A percentile compares a stretch with the other conserved stretches of the same genome.
Conservation (phyloP, 2,329 filamentous ascomycete species). For the Hirsutella rhossiliensis region DNA sequence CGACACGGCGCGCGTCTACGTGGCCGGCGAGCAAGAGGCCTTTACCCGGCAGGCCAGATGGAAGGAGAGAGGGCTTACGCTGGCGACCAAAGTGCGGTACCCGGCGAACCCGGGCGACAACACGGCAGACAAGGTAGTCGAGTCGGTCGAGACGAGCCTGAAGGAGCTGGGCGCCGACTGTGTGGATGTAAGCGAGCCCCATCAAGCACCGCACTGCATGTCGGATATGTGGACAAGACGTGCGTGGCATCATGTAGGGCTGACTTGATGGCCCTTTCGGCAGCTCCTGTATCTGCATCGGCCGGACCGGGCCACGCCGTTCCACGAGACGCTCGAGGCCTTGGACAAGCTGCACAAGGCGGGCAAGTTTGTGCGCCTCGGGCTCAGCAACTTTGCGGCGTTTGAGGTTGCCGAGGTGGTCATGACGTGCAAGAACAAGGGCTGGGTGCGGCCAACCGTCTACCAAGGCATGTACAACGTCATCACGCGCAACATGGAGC, state of each 20-base stretch:
- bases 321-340: constrained; percentile 67
- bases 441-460: constrained; percentile 72
- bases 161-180: constrained; percentile 60
- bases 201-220: not conserved
- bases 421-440: constrained; percentile 64
- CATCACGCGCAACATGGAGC: constrained; percentile 63
- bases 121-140: constrained; percentile 48
- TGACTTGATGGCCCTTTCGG: not conserved
- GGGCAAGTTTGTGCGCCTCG: constrained; percentile 72
- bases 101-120: constrained; percentile 48
- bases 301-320: constrained; percentile 52
- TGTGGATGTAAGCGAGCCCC: constrained; percentile 46
- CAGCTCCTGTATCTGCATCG: constrained; percentile 26
- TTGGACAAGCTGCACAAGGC: constrained; percentile 73
- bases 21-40: constrained; percentile 62
- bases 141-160: constrained; percentile 54
- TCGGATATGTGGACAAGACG: too few relatives aligned
- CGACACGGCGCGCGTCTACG: constrained; percentile 70
- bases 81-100: constrained; percentile 69
- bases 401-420: constrained; percentile 82
- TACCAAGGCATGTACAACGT: constrained; percentile 86
- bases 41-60: constrained; percentile 65
- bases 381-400: constrained; percentile 74
- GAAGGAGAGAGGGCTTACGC: constrained; percentile 63
- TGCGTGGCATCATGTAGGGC: not conserved